These are phyloP conservation scores for Phoma sp. DNA, from an alignment of 2,329 filamentous ascomycete species.

Conservation along the genomic window DNA sequence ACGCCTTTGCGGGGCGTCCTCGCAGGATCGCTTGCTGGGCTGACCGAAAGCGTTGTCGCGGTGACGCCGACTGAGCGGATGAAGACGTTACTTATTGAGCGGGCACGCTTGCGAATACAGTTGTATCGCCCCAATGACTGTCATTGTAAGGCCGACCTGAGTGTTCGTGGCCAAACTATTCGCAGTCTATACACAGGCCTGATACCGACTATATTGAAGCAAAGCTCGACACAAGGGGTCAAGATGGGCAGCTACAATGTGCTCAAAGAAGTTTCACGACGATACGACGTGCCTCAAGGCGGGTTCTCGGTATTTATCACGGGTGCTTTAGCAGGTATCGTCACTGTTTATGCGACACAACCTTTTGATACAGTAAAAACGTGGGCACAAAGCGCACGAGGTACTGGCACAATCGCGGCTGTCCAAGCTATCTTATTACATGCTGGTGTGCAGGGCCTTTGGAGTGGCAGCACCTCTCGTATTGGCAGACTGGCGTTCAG, in stretches of 20 bases:
- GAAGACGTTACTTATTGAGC: slow-evolving; percentile 42
- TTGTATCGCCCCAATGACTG: slow-evolving; percentile 24
- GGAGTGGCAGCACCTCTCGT: slow-evolving; percentile 40
- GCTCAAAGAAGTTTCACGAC: slow-evolving; percentile 46
- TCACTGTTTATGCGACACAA: slow-evolving; percentile 52
- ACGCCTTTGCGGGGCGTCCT: slow-evolving; percentile 34
- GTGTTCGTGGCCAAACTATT: slow-evolving; percentile 46
- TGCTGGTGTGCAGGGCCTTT: slow-evolving; percentile 35
- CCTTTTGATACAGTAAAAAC: slow-evolving; percentile 54
- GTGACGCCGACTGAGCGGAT: slow-evolving; percentile 42
- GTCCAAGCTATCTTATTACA: slow-evolving; percentile 30
- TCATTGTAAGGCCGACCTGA: slow-evolving; percentile 16
- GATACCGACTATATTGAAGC: slow-evolving; percentile 55
- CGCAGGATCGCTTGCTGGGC: slow-evolving; percentile 37
- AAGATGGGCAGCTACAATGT: slow-evolving; percentile 59
- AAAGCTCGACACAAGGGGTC: slow-evolving; percentile 56
- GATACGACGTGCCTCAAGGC: slow-evolving; percentile 28
- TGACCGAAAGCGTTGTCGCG: slow-evolving; percentile 34
- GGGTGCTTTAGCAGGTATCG: slow-evolving; percentile 36
- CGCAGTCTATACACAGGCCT: slow-evolving; percentile 55
- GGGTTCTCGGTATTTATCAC: slow-evolving; percentile 33
- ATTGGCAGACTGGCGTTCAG: slow-evolving; percentile 38
- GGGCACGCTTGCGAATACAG: slow-evolving; percentile 7
- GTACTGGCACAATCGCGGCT: slow-evolving; percentile 32
- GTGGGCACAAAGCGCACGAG: slow-evolving; percentile 42